Conservation (phyloP, 78 protist species). For the Dictyostelium citrinum region DNA sequence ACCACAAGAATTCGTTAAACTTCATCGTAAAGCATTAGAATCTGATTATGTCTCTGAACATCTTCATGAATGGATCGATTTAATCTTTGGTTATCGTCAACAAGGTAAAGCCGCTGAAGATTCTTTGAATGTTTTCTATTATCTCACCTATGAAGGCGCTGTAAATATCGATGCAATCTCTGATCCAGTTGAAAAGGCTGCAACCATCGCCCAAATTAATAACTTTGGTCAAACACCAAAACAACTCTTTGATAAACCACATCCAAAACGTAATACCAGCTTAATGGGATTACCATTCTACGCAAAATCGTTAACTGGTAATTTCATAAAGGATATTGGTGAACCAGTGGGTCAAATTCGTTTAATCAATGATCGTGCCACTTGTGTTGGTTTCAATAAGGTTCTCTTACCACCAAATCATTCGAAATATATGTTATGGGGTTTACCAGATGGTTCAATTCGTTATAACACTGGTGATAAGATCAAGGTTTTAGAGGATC, state of each 20-base stretch:
- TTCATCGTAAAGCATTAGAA: constrained; percentile 92
- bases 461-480: constrained; percentile 62
- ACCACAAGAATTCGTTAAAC: constrained; percentile 79
- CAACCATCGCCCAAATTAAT: constrained; percentile 87
- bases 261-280: constrained; percentile 56
- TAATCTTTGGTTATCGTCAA: constrained; percentile 96
- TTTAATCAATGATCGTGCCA: constrained; percentile 33
- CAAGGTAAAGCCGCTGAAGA: constrained; percentile 86
- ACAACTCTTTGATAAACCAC: constrained; percentile 92
- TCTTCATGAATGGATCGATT: constrained; percentile 97
- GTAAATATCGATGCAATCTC: constrained; percentile 88
- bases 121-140: constrained; percentile 92
- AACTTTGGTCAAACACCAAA: constrained; percentile 99
- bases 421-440: constrained; percentile 54
- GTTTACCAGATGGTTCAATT: constrained; percentile 59
- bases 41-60: constrained; percentile 83
- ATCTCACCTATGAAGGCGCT: constrained; percentile 95
- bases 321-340: constrained; percentile 73
- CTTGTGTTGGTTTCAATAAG: constrained; percentile 41
- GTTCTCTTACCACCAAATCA: constrained; percentile 28
- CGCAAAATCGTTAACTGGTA: constrained; percentile 52
- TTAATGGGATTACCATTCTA: constrained; percentile 54
- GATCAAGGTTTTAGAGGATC: constrained; percentile 59
- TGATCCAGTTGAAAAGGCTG: constrained; percentile 87
- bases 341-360: constrained; percentile 81